Conservation (phyloP, 177 flowering plant genomes). For the Telopea speciosissima region DNA sequence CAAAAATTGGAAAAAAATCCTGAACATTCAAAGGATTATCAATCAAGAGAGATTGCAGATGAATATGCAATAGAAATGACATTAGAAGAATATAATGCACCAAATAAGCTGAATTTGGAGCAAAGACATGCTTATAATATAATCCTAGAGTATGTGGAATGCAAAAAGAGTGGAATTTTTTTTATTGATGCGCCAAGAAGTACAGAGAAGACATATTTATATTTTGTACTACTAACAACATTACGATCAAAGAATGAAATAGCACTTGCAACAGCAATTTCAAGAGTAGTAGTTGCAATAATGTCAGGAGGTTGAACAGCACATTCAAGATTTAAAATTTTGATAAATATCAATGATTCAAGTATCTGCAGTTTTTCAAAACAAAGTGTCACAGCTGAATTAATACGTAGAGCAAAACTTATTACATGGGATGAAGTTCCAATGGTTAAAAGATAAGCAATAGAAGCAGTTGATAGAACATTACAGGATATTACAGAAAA, state of each 20-base stretch:
- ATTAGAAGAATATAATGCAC: neutral
- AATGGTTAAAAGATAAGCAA: neutral
- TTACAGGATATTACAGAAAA: neutral
- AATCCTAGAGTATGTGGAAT: neutral
- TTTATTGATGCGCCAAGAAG: conserved; percentile 14
- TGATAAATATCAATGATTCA: too few species aligned
- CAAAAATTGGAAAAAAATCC: too few species aligned
- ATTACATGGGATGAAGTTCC: neutral
- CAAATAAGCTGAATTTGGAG: neutral
- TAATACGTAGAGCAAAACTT: too few species aligned
- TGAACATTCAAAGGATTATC: too few species aligned
- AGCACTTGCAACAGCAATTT: too few species aligned
- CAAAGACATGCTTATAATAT: neutral
- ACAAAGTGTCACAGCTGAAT: too few species aligned
- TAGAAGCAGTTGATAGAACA: too few species aligned
- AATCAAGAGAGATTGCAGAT: conserved; percentile 1
- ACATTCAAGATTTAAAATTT: conserved; percentile 15
- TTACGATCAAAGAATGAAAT: neutral
- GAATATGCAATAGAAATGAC: neutral
- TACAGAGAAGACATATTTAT: conserved; percentile 11
- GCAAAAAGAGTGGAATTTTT: too few species aligned
- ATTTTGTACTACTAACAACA: neutral
- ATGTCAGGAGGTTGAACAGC: conserved; percentile 8
- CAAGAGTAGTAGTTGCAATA: conserved; percentile 2
- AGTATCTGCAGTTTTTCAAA: too few species aligned